phyloP scores from a whole-genome alignment of 2,329 filamentous ascomycete genomes.

The Cryoendolithus antarcticus region DNA sequence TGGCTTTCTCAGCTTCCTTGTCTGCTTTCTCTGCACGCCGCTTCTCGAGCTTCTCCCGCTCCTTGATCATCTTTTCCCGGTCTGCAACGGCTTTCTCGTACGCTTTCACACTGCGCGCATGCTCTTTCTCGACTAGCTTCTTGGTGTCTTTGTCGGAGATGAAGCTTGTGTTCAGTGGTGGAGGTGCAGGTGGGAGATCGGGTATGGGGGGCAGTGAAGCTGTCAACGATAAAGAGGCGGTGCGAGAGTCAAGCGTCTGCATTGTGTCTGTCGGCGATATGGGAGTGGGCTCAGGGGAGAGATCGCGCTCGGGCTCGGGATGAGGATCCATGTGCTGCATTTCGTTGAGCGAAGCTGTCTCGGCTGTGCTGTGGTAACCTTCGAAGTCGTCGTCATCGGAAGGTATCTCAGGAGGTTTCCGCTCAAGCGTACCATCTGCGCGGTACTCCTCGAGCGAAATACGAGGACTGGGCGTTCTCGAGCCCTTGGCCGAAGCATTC shows the following conservation, averaged over 20 bases:
- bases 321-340: conserved; percentile 4
- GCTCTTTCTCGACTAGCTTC: conserved; percentile 58
- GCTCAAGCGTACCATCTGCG: conserved; percentile 23
- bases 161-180: conserved; percentile 43
- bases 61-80: conserved; percentile 50
- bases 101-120: conserved; percentile 47
- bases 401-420: conserved; percentile 20
- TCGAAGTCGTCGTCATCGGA: conserved; percentile 3
- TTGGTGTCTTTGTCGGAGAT: conserved; percentile 53
- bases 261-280: background rate
- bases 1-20: conserved; percentile 21
- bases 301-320: background rate
- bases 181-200: conserved; percentile 37
- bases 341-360: background rate
- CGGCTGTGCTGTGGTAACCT: background rate
- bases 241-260: background rate
- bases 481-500: background rate
- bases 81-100: conserved; percentile 57
- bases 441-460: conserved; percentile 36
- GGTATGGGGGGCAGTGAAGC: conserved; percentile 35
- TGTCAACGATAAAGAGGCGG: background rate
- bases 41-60: conserved; percentile 47
- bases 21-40: conserved; percentile 25
- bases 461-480: conserved; percentile 24
- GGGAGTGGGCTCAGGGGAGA: background rate